Evolutionary conservation across 441 rosid species (phyloP).

Genomic region (Adansonia gregorii): DNA sequence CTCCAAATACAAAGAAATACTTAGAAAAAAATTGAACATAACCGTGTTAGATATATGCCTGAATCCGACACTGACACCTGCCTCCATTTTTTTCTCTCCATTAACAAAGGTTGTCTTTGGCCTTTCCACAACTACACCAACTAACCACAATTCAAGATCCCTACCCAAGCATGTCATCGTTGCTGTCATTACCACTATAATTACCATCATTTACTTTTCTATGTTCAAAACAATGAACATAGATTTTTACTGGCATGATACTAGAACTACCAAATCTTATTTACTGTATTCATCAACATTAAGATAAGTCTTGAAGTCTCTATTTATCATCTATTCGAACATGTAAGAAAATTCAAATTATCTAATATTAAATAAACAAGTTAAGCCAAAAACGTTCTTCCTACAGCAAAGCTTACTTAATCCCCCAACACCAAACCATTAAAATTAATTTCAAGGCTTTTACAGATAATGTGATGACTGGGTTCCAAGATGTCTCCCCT

Average conservation of each 20-base stretch:
- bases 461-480: too few relatives aligned
- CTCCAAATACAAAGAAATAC: too few relatives aligned
- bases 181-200: not conserved
- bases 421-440: not conserved
- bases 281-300: not conserved
- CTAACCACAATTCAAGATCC: not conserved
- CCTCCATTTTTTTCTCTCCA: not conserved
- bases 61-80: not conserved
- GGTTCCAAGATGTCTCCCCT: too few relatives aligned
- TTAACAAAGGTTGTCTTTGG: not conserved
- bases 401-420: not conserved
- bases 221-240: not conserved
- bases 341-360: not conserved
- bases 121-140: not conserved
- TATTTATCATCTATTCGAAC: not conserved
- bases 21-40: too few relatives aligned
- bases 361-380: not conserved
- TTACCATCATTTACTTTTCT: not conserved
- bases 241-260: not conserved
- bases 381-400: not conserved
- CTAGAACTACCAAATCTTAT: not conserved
- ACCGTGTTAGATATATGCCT: too few relatives aligned
- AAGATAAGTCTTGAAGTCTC: not conserved
- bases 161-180: not conserved
- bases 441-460: conserved; percentile 16